Conservation (phyloP, 2,329 filamentous ascomycete genomes). For the Aspergillus viridinutans region DNA sequence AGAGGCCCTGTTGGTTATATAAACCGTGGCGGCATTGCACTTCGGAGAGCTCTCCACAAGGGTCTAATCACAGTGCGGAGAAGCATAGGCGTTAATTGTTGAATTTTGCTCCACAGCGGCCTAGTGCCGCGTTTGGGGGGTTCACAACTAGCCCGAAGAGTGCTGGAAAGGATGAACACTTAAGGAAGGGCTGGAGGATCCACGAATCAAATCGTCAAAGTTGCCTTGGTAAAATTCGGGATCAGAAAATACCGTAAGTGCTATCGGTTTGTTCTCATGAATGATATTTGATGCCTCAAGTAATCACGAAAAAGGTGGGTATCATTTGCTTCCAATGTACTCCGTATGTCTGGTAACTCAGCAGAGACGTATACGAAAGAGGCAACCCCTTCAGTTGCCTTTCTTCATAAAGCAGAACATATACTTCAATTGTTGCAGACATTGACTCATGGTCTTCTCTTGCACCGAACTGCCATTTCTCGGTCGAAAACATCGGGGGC, state of each 20-base stretch:
- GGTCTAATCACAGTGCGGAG: not conserved
- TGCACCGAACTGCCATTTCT: not conserved
- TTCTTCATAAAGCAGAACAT: not conserved
- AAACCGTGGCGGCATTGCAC: not conserved
- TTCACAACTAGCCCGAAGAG: not conserved
- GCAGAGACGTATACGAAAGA: not conserved
- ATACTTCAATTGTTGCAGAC: not conserved
- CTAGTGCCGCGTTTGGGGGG: not conserved
- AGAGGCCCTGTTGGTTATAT: not conserved
- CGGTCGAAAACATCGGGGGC: not conserved
- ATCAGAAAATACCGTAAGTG: not conserved
- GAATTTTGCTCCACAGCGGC: not conserved
- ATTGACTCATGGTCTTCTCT: not conserved
- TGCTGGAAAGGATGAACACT: not conserved
- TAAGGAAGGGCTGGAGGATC: not conserved
- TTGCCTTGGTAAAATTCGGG: not conserved
- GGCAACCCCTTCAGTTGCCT: not conserved
- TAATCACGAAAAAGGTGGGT: not conserved
- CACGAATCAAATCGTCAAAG: not conserved
- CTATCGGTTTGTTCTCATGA: not conserved
- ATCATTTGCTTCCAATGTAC: not conserved
- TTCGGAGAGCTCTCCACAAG: not conserved
- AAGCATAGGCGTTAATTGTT: not conserved
- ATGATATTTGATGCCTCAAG: not conserved
- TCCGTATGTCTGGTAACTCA: not conserved